These are phyloP conservation scores for Sporisorium exsertum DNA, from an alignment of 1,284 basidiomycete genomes.

Conservation along the genomic window DNA sequence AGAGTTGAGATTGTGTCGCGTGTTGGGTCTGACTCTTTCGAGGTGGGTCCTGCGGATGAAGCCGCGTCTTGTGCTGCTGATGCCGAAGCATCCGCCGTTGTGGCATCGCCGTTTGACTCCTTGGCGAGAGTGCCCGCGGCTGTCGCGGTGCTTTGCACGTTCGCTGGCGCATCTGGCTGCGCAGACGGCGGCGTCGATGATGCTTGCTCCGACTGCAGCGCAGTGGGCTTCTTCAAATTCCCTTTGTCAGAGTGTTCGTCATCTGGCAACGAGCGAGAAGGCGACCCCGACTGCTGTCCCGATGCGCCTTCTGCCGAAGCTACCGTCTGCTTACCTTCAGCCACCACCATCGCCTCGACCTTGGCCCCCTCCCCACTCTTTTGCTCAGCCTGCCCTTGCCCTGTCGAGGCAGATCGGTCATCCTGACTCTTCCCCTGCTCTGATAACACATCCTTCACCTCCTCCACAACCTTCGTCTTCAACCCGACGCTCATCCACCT, in stretches of 20 bases:
- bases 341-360: no score
- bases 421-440: constrained; percentile 1
- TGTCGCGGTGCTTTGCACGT: background rate
- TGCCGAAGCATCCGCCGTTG: background rate
- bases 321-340: background rate
- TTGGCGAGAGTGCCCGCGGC: background rate
- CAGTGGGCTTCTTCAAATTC: background rate
- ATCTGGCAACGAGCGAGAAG: no score
- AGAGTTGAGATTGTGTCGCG: background rate
- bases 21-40: background rate
- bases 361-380: no score
- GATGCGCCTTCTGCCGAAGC: background rate
- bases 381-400: no score
- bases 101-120: background rate
- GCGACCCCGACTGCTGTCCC: background rate
- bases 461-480: constrained; percentile 31
- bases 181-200: background rate
- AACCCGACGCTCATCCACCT: constrained; percentile 78
- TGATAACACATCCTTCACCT: background rate
- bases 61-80: background rate
- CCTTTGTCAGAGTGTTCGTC: background rate
- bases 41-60: background rate
- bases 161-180: background rate
- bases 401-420: background rate
- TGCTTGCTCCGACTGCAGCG: background rate